Conservation (phyloP, 2,329 filamentous ascomycete species). For the Ophiocordyceps australis region DNA sequence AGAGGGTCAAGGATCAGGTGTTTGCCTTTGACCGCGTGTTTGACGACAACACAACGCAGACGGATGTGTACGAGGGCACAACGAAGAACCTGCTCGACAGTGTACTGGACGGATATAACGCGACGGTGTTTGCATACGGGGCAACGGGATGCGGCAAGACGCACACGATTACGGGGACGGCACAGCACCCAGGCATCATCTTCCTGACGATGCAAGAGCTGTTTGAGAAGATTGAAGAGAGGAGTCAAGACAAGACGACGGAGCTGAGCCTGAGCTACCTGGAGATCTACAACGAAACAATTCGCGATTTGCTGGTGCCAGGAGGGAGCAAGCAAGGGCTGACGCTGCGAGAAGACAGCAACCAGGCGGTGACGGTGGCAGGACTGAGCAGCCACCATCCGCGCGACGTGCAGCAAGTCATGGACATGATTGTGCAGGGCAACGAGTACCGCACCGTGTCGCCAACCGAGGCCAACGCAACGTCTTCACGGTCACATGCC, state of each 20-base stretch:
- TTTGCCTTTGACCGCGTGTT: constrained; percentile 96
- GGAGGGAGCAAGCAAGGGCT: constrained; percentile 67
- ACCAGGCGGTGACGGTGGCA: constrained; percentile 79
- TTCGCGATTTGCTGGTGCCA: constrained; percentile 82
- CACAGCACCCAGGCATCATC: constrained; percentile 90
- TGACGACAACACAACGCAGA: constrained; percentile 83
- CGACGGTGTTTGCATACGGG: constrained; percentile 95
- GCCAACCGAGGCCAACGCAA: constrained; percentile 91
- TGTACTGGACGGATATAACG: constrained; percentile 94
- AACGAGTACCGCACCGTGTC: constrained; percentile 94
- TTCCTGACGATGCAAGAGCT: constrained; percentile 98
- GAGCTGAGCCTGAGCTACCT: constrained; percentile 89
- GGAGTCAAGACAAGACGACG: constrained; percentile 69
- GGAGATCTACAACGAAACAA: constrained; percentile 98
- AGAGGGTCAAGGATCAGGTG: constrained; percentile 91
- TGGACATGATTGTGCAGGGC: constrained; percentile 96
- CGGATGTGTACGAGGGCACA: constrained; percentile 87
- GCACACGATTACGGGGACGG: constrained; percentile 86
- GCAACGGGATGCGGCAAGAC: constrained; percentile 97
- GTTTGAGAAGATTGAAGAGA: constrained; percentile 86
- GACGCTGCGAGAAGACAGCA: constrained; percentile 87
- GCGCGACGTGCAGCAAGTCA: constrained; percentile 83
- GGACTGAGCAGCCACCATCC: constrained; percentile 85
- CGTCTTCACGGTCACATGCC: constrained; percentile 90
- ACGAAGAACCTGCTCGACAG: constrained; percentile 82